A percentile compares a stretch with the other conserved stretches of the same genome.
These are phyloP conservation scores for Eutrema salsugineum DNA, from an alignment of 441 rosid species.

Conservation along the genomic window DNA sequence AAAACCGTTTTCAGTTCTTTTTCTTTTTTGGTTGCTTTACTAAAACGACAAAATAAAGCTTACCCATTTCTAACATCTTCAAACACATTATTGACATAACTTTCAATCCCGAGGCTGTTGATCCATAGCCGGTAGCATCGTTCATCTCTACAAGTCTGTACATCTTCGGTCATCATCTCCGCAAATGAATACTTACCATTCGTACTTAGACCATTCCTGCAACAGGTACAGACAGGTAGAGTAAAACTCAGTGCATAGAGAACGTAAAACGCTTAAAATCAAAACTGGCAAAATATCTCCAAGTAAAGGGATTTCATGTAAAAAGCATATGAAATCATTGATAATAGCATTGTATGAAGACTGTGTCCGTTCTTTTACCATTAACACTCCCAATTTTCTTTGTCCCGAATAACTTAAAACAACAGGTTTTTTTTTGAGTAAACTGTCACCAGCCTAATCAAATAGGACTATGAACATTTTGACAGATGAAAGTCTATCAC, in stretches of 20 bases:
- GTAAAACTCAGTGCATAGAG: not conserved
- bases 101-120: conserved; percentile 58
- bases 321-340: conserved; percentile 47
- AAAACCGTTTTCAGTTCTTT: conserved; percentile 31
- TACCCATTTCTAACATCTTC: conserved; percentile 75
- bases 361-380: conserved; percentile 63
- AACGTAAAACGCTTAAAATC: not conserved
- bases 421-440: not conserved
- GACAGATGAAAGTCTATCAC: conserved; percentile 32
- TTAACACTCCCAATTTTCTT: conserved; percentile 42
- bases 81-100: conserved; percentile 60
- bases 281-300: not conserved
- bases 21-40: conserved; percentile 82
- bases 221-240: conserved; percentile 7
- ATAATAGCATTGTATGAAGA: conserved; percentile 57
- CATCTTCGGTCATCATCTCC: conserved; percentile 74
- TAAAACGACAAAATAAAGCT: conserved; percentile 20
- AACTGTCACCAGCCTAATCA: conserved; percentile 35
- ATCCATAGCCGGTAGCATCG: conserved; percentile 73
- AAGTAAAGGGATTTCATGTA: not conserved
- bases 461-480: conserved; percentile 40
- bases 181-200: conserved; percentile 57
- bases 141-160: conserved; percentile 61
- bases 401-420: not conserved
- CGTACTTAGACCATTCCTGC: conserved; percentile 59